Base-by-base conservation (phyloP, 1,284 basidiomycete species). In the Porphyrellus sp. region DNA sequence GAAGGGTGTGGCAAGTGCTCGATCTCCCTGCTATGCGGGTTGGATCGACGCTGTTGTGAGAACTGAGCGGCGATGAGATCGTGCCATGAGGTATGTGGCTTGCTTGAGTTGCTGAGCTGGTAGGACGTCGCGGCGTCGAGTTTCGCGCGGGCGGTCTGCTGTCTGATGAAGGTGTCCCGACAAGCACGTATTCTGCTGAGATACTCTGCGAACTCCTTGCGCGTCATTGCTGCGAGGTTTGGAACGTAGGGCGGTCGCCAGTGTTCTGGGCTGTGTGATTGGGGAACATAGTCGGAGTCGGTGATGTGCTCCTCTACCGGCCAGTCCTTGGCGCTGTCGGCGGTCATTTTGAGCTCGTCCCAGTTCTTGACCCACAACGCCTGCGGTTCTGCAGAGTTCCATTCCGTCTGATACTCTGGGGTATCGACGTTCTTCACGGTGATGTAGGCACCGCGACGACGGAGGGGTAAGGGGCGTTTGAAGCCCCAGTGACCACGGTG, bases 401-500 rank as follows among this genome's bases (percentile, higher is more conserved):
- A 91, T 60, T 87, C 85, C 21, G 86, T 85, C 67, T 86, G 89
- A 59, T 88, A 77, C 54, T 86, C 80, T 44, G 74, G 77, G 25
- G 85, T 81, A 62, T 91, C 89, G 63, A 87, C 78, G 61, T 73
- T 65, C 64, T 75, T 67, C 63, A 83, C 63, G 40, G 82, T 80
- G 51, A 91, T 80, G 61, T 76, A 79, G 8, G 81, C 79, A 56
- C 81, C 77, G 45, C 79, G 78, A 34, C 83, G 78, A 45, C 82
- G 80, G 50, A 86, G 70, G 8, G 85, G 73, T 21, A 91, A 77
- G 31, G 88, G 83, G 0, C 89, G 81, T 70, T 91, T 91, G 54
- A 91, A 72, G 33, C 89, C 89, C 78, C 81, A 91, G 69, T 90
- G 80, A 49, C 89, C 89, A 30, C 89, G 80, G 61, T 82, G 75